These are phyloP conservation scores for Aureobasidium lini DNA, from an alignment of 2,329 filamentous ascomycete genomes.

Conservation along the genomic window DNA sequence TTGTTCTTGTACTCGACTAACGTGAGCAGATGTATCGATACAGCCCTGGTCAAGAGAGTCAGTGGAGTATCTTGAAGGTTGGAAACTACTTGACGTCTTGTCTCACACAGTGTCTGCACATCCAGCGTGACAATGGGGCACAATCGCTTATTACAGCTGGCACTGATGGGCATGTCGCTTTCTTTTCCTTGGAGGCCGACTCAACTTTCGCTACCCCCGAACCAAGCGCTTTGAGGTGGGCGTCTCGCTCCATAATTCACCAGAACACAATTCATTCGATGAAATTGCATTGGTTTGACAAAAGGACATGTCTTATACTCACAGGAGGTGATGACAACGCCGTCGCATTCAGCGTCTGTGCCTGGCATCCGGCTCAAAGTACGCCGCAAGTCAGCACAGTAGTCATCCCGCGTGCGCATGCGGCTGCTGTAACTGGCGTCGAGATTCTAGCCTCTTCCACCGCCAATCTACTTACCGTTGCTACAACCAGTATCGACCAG, in stretches of 20 bases:
- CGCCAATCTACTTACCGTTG: constrained; percentile 16
- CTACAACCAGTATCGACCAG: constrained; percentile 39
- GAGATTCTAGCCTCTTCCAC: constrained; percentile 32
- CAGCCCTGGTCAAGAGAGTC: constrained; percentile 15
- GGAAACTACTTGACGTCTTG: constrained; percentile 50
- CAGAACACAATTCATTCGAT: constrained; percentile 70
- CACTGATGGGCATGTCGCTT: constrained; percentile 69
- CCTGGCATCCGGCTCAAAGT: neutral
- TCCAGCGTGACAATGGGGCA: neutral
- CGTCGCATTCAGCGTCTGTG: constrained; percentile 48
- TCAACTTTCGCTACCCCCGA: neutral
- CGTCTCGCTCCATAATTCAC: constrained; percentile 50
- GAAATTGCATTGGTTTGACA: constrained; percentile 26
- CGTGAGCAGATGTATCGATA: constrained; percentile 39
- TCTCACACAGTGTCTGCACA: constrained; percentile 54
- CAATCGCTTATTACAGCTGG: constrained; percentile 56
- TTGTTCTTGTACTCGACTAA: neutral
- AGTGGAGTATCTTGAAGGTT: constrained; percentile 19
- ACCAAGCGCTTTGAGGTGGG: constrained; percentile 25
- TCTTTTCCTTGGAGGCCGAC: constrained; percentile 41
- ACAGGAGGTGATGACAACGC: constrained; percentile 88
- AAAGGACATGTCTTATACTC: constrained; percentile 46
- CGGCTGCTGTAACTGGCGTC: constrained; percentile 58
- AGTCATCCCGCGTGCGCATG: constrained; percentile 55
- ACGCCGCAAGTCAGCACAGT: constrained; percentile 21